Evolutionary conservation across 352 stramenopile genomes (phyloP), one percentile per base, ranked within the genome.

Genomic region (Plasmopara viticola): DNA sequence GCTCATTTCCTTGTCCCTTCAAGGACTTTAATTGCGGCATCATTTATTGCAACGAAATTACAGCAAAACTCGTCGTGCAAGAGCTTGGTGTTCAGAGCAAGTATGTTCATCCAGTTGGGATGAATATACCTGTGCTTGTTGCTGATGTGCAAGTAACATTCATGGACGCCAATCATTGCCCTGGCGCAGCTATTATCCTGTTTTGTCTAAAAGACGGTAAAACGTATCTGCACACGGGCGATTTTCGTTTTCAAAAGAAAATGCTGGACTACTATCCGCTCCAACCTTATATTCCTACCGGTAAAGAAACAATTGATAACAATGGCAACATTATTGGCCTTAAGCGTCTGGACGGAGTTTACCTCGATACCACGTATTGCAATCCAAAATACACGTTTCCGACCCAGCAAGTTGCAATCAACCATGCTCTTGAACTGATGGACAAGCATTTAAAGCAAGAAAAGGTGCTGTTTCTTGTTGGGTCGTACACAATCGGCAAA

Each of bases 341-440:
- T 13, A 66, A 59, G 6, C 69, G 73, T 9, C 64, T 93, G 14
- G 81, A 93, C 48, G 75, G 69, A 31, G 66, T 98, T 28, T 99
- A 97, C 63, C 64, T 99, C 6, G 95, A 99, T 62, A 99, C 95
- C 15, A 99, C 95, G 14, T 99, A 99, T 59, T 97, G 92, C 43
- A 72, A 98, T 65, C 66, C 84, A 14, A 97, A 96, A 64, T 98
- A 98, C 68, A 79, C 64, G 6, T 95, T 98, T 56, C 94, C 95
- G 28, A 89, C 86, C 1, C 95, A 98, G 64, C 56, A 87, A 41
- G 60, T 69, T 25, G 72, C 79, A 6, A 74, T 94, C 35, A 41
- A 73, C 18, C 79, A 92, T 39, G 63, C 66, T 28, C 61, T 90
- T 10, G 53, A 67, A 15, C 74, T 94, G 35, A 64, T 94, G 37